Evolutionary conservation across 306 rosid species (phyloP), one percentile per base, ranked within the genome.

Genomic region (Lathyrus aphaca): DNA sequence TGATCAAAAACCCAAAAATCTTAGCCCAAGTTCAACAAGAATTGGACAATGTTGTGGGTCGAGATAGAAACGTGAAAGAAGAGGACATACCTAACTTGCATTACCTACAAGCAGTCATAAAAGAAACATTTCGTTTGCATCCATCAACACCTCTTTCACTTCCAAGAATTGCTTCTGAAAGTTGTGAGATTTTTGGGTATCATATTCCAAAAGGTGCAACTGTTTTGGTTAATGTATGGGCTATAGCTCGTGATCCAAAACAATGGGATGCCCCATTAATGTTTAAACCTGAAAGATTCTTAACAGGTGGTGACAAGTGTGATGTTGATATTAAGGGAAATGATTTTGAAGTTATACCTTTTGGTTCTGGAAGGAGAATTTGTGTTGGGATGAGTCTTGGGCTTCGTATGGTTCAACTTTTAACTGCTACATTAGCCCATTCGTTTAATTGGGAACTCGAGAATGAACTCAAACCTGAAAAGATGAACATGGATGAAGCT

Each of bases 301-400:
- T 91, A 0, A 79, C 77, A 0, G 91, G 91, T 0, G 87, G 96
- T 0, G 90, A 85, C 38, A 91, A 89, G 68, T 72, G 79, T 35
- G 39, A 35, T 35, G 39, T 35, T 35, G 39, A 35, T 35, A 35
- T 35, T 35, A 35, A 32, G 2, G 10, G 39, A 35, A 35, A 35
- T 7, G 8, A 35, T 35, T 35, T 35, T 35, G 39, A 35, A 35
- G 10, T 77, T 13, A 87, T 92, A 5, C 98, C 95, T 0, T 89
- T 92, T 14, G 89, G 96, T 18, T 89, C 95, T 1, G 98, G 96
- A 39, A 80, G 95, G 0, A 89, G 98, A 40, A 89, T 92, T 7
- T 92, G 96, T 51, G 91, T 81, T 0, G 96, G 95, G 1, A 59
- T 87, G 82, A 87, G 69, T 46, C 77, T 92, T 64, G 98, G 95